Percentiles rank a stretch among this genome's conserved stretches.
These are phyloP conservation scores for Dentipellis fragilis DNA, from an alignment of 768 basidiomycete species.

Conservation along the genomic window DNA sequence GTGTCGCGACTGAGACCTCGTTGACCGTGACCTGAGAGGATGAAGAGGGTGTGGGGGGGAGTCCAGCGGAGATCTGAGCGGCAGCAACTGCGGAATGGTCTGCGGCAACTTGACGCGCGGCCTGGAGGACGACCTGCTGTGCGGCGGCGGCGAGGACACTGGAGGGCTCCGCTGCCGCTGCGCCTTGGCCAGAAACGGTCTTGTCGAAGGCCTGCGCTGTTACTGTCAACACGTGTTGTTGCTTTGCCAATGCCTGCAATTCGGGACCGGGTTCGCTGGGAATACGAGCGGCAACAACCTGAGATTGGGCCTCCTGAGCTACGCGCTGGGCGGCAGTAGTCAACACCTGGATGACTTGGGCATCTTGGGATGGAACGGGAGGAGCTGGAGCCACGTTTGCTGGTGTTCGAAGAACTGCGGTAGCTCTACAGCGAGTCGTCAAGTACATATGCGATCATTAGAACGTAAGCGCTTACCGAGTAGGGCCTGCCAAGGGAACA, in stretches of 20 bases:
- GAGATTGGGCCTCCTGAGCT: slow-evolving; percentile 62
- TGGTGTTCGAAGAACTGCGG: slow-evolving; percentile 21
- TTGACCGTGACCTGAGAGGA: slow-evolving; percentile 39
- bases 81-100: slow-evolving; percentile 35
- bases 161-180: slow-evolving; percentile 32
- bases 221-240: slow-evolving; percentile 66
- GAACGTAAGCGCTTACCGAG: slow-evolving; percentile 20
- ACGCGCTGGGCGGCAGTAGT: slow-evolving; percentile 72
- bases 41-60: slow-evolving; percentile 23
- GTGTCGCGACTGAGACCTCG: slow-evolving; percentile 51
- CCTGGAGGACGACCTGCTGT: slow-evolving; percentile 73
- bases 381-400: slow-evolving; percentile 19
- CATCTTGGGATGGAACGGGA: slow-evolving; percentile 39
- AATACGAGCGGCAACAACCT: slow-evolving; percentile 42
- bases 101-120: slow-evolving; percentile 50
- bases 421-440: slow-evolving; percentile 2
- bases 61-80: slow-evolving; percentile 31
- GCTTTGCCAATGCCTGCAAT: slow-evolving; percentile 64
- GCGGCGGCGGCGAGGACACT: slow-evolving; percentile 64
- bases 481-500: slow-evolving; percentile 22
- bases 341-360: slow-evolving; percentile 68
- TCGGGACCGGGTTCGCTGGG: slow-evolving; percentile 36
- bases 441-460: neutral
- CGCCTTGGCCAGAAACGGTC: slow-evolving; percentile 42
- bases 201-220: slow-evolving; percentile 71